Conservation (phyloP, 352 stramenopile species). For the Thraustochytrium sp. region DNA sequence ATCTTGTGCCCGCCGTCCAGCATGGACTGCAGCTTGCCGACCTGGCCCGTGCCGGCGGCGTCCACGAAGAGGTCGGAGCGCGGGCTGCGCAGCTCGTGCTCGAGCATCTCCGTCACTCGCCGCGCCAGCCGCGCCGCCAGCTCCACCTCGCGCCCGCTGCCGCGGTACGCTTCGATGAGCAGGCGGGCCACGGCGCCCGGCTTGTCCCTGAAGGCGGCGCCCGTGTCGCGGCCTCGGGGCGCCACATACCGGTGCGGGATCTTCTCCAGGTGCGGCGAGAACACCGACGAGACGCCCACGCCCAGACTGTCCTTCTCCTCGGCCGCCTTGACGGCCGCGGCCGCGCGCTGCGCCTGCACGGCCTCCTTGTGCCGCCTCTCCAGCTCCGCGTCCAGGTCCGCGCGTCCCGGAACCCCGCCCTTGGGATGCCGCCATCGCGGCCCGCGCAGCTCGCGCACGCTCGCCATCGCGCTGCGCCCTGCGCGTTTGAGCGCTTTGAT, state of each 20-base stretch:
- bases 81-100: slow-evolving; percentile 24
- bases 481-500: too few species aligned
- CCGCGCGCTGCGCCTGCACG: not conserved
- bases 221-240: not conserved
- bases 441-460: not conserved
- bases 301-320: not conserved
- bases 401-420: not conserved
- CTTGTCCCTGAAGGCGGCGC: slow-evolving; percentile 5
- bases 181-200: slow-evolving; percentile 26
- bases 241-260: slow-evolving; percentile 11
- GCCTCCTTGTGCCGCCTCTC: not conserved
- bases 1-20: not conserved
- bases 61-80: slow-evolving; percentile 4
- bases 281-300: not conserved
- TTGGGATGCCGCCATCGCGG: not conserved
- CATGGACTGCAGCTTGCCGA: not conserved
- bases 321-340: not conserved
- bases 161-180: slow-evolving; percentile 26
- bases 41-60: not conserved
- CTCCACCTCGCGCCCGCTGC: not conserved
- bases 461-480: not conserved
- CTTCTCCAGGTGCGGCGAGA: slow-evolving; percentile 35
- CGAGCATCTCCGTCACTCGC: slow-evolving; percentile 1
- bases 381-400: not conserved
- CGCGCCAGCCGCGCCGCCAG: slow-evolving; percentile 4